Percentiles rank a stretch among this genome's conserved stretches.
Conservation (phyloP, 208 protist genomes). For the Trichomonas tenax region DNA sequence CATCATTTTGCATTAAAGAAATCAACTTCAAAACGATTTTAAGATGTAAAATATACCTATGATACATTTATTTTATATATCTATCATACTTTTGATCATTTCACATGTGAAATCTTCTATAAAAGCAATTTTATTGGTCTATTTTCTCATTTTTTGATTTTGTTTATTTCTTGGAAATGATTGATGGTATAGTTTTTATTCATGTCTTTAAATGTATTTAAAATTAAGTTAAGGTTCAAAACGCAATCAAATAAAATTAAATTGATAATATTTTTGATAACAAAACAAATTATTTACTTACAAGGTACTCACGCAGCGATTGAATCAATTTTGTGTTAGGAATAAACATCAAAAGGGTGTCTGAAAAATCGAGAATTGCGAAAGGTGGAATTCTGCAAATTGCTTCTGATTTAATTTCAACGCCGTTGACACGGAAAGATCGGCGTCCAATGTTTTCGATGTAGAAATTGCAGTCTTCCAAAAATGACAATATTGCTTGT, state of each 20-base stretch:
- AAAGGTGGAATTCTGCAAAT: not conserved
- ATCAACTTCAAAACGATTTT: too few species aligned
- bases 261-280: not conserved
- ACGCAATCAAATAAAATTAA: not conserved
- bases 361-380: not conserved
- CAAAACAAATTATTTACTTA: not conserved
- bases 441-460: not conserved
- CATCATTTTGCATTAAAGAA: not conserved
- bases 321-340: not conserved
- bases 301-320: not conserved
- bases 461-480: not conserved
- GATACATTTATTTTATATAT: too few species aligned
- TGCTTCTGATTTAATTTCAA: not conserved
- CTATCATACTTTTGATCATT: too few species aligned
- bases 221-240: too few species aligned
- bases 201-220: too few species aligned
- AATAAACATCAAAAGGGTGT: not conserved
- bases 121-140: too few species aligned
- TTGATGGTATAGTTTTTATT: too few species aligned
- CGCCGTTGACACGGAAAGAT: not conserved
- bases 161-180: too few species aligned
- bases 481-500: conserved; percentile 14
- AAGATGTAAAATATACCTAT: too few species aligned
- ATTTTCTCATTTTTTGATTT: too few species aligned
- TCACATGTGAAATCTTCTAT: too few species aligned